Evolutionary conservation across 2,329 filamentous ascomycete species (phyloP).

Genomic region (Fusarium multiceps): DNA sequence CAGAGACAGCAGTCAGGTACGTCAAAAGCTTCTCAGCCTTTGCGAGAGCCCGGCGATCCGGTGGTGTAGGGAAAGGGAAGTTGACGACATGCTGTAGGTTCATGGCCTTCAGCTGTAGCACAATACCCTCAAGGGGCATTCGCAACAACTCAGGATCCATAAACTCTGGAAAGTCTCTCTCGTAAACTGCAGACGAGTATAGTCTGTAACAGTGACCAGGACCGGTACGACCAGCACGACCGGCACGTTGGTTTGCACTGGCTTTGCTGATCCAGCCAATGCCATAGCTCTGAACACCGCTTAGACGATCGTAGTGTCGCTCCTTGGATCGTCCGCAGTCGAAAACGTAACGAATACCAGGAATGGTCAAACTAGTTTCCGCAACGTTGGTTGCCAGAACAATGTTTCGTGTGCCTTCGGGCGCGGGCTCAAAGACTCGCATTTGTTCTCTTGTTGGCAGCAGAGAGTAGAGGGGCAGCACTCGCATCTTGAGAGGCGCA

Average conservation of each 20-base stretch:
- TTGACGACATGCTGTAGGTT: slow-evolving; percentile 89
- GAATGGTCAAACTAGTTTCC: slow-evolving; percentile 96
- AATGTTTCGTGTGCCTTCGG: slow-evolving; percentile 84
- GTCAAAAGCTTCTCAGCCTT: slow-evolving; percentile 88
- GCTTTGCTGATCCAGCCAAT: slow-evolving; percentile 98
- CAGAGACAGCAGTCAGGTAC: slow-evolving; percentile 83
- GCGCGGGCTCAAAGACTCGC: slow-evolving; percentile 86
- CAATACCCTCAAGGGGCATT: slow-evolving; percentile 92
- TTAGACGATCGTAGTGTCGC: slow-evolving; percentile 85
- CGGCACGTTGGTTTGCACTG: slow-evolving; percentile 89
- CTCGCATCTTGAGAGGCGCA: slow-evolving; percentile 79
- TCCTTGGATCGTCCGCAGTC: slow-evolving; percentile 94
- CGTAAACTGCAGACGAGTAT: slow-evolving; percentile 94
- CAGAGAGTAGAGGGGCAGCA: slow-evolving; percentile 94
- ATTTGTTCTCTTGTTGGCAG: slow-evolving; percentile 91
- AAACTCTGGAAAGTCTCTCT: slow-evolving; percentile 87
- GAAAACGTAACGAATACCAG: slow-evolving; percentile 94
- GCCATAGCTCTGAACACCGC: slow-evolving; percentile 94
- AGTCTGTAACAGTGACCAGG: slow-evolving; percentile 95
- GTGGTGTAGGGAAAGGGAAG: slow-evolving; percentile 95
- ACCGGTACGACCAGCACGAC: slow-evolving; percentile 93
- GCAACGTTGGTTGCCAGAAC: slow-evolving; percentile 96
- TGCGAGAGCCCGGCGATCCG: slow-evolving; percentile 78
- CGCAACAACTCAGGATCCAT: slow-evolving; percentile 88
- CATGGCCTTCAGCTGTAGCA: slow-evolving; percentile 95